Base-by-base conservation (phyloP, 1,139 yeast genomes). In the Saccharomyces hybrid region DNA sequence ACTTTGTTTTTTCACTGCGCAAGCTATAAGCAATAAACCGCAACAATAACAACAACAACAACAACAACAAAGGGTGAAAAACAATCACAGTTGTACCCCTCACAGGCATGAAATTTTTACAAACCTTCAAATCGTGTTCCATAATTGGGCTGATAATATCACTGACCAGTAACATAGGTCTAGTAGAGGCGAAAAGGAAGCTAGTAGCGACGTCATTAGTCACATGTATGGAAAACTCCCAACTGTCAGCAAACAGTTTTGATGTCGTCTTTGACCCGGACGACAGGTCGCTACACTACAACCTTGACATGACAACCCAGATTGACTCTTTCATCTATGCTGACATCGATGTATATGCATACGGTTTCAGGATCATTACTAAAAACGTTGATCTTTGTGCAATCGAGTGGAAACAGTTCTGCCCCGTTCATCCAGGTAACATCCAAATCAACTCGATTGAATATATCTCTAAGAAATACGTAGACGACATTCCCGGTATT, bases 361-460 rank as follows among this genome's bases (percentile, higher is more conserved):
- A 86, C 66, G 95, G 95, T 1, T 84, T 86, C 71, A 69, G 75
- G 54, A 78, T 86, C 64, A 83, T 86, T 59, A 73, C 78, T 11
- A 73, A 75, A 61, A 66, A 68, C 4, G 70, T 86, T 52, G 79
- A 85, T 62, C 65, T 84, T 61, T 86, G 95, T 73, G 51, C 64
- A 19, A 67, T 84, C 56, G 56, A 61, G 12, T 84, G 90, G 88
- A 85, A 84, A 65, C 93, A 86, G 70, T 86, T 86, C 65, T 86
- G 95, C 72, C 93, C 93, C 0, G 68, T 86, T 47, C 82, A 75
- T 61, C 89, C 93, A 0, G 93, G 93, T 26, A 68, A 80, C 27
- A 77, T 86, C 65, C 85, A 84, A 64, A 77, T 86, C 49, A 85
- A 86, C 58, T 81, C 89, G 47, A 73, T 84, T 56, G 78, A 83